phyloP scores from a whole-genome alignment of 805 yeast species.

The Peterozyma xylosa region DNA sequence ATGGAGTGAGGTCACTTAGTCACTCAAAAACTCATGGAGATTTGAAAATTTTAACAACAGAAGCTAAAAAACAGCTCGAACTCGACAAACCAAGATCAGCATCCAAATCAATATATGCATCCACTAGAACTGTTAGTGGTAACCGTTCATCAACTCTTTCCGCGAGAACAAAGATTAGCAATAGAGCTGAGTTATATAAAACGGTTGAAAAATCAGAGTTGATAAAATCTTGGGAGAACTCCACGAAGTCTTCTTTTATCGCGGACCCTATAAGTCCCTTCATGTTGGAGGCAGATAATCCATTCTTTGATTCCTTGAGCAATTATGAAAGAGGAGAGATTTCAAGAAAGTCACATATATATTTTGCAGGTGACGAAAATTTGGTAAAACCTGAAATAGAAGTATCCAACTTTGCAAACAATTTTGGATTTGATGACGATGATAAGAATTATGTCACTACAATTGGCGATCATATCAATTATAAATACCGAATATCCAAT shows the following conservation, averaged over 20 bases:
- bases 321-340: conserved; percentile 59
- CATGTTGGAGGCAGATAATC: background rate
- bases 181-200: conserved; percentile 3
- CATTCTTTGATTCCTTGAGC: conserved; percentile 22
- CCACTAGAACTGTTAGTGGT: too few relatives aligned
- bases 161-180: too few relatives aligned
- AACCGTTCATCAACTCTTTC: too few relatives aligned
- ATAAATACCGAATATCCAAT: conserved; percentile 55
- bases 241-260: background rate
- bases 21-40: too few relatives aligned
- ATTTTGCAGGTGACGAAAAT: conserved; percentile 36
- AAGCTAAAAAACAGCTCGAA: background rate
- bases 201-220: background rate
- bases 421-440: conserved; percentile 69
- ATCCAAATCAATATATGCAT: too few relatives aligned
- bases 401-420: conserved; percentile 30
- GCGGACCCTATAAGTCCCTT: conserved; percentile 2
- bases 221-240: conserved; percentile 5
- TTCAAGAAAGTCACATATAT: conserved; percentile 37
- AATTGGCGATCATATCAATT: conserved; percentile 66
- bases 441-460: conserved; percentile 52
- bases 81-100: background rate
- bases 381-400: conserved; percentile 21
- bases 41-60: too few relatives aligned
- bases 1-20: too few relatives aligned